These are phyloP conservation scores for Ceratopteris richardii DNA, from an alignment of 75 land plant species.

Conservation along the genomic window DNA sequence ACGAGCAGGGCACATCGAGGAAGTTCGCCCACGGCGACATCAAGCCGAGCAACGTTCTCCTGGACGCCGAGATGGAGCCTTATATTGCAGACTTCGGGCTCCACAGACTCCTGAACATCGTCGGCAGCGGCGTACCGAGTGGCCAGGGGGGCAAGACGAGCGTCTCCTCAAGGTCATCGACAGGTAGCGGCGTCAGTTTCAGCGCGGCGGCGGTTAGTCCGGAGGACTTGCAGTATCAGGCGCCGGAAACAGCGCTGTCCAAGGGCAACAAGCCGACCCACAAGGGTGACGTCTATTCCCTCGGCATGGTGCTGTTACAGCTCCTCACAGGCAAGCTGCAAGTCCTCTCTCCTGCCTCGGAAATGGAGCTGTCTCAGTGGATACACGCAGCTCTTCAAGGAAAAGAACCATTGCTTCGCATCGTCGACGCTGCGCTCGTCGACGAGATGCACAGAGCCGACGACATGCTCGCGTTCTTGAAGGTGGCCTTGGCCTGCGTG, in stretches of 20 bases:
- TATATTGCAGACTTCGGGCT: constrained; percentile 66
- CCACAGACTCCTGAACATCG: constrained; percentile 36
- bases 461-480: constrained; percentile 45
- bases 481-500: constrained; percentile 48
- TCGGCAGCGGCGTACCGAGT: constrained; percentile 24
- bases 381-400: not conserved
- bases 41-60: constrained; percentile 81
- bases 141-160: constrained; percentile 40
- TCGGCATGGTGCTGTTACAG: constrained; percentile 38
- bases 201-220: constrained; percentile 22
- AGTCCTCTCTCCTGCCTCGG: not conserved
- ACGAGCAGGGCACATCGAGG: constrained; percentile 64
- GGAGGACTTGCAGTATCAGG: constrained; percentile 40
- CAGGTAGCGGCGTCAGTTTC: constrained; percentile 20
- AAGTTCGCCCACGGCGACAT: constrained; percentile 82
- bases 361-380: not conserved
- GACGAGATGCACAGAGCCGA: constrained; percentile 49
- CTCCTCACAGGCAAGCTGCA: constrained; percentile 26
- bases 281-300: constrained; percentile 72
- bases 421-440: constrained; percentile 38
- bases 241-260: constrained; percentile 21
- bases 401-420: not conserved
- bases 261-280: constrained; percentile 46
- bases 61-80: constrained; percentile 58
- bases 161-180: not conserved